Conservation (phyloP, 805 yeast species). For the Pichia insulana region DNA sequence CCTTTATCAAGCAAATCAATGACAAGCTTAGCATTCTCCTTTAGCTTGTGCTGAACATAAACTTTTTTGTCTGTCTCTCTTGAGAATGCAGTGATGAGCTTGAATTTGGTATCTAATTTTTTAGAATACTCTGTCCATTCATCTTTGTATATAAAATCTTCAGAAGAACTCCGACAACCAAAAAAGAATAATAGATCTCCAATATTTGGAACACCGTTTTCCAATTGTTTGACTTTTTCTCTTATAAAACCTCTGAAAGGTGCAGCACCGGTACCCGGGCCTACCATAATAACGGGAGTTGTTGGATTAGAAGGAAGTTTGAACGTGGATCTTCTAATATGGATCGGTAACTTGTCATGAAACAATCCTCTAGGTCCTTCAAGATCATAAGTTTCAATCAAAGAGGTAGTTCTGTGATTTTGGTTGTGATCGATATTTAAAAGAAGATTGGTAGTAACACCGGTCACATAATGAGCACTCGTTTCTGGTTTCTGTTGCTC, state of each 20-base stretch:
- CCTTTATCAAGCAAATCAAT: constrained; percentile 53
- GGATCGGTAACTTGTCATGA: constrained; percentile 65
- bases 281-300: constrained; percentile 83
- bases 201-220: constrained; percentile 39
- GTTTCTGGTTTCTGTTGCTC: constrained; percentile 45
- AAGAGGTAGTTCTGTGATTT: constrained; percentile 36
- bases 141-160: constrained; percentile 78
- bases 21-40: constrained; percentile 43
- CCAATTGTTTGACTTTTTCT: constrained; percentile 61
- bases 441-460: constrained; percentile 87
- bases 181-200: constrained; percentile 75
- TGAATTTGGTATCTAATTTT: constrained; percentile 51
- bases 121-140: constrained; percentile 81
- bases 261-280: constrained; percentile 98
- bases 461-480: constrained; percentile 43
- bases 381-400: constrained; percentile 56
- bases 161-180: constrained; percentile 74
- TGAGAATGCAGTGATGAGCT: constrained; percentile 77
- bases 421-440: constrained; percentile 58
- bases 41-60: constrained; percentile 78
- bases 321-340: constrained; percentile 90
- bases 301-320: constrained; percentile 81
- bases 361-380: constrained; percentile 72
- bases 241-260: constrained; percentile 94
- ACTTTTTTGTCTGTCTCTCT: constrained; percentile 60